These are phyloP conservation scores for Phytophthora agathidicida DNA, from an alignment of 352 stramenopile genomes.

Conservation along the genomic window DNA sequence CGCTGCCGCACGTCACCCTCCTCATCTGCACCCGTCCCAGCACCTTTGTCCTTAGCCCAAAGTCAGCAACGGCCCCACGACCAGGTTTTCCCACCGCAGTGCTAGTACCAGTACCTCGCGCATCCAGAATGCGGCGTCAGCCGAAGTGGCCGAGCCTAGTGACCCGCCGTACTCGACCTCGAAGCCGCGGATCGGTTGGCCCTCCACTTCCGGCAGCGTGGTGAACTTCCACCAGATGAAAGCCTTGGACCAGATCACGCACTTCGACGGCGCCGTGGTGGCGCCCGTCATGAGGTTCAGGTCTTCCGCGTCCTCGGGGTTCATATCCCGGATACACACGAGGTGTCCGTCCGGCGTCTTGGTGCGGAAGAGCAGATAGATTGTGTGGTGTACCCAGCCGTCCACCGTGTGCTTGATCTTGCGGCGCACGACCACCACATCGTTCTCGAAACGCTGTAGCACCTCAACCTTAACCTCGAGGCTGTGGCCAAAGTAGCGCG, in stretches of 20 bases:
- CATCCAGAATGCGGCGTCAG: conserved; percentile 65
- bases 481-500: conserved; percentile 62
- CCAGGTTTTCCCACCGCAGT: conserved; percentile 59
- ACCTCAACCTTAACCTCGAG: conserved; percentile 57
- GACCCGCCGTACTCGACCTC: conserved; percentile 66
- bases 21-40: conserved; percentile 20
- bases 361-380: conserved; percentile 76
- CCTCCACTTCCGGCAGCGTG: conserved; percentile 41
- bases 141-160: conserved; percentile 42
- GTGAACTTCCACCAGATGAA: conserved; percentile 77
- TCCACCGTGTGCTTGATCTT: conserved; percentile 65
- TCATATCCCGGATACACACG: conserved; percentile 73
- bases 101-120: conserved; percentile 58
- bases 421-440: conserved; percentile 60
- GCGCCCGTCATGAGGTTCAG: conserved; percentile 33
- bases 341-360: conserved; percentile 69
- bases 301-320: conserved; percentile 47
- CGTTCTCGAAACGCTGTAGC: conserved; percentile 55
- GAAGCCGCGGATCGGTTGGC: conserved; percentile 38
- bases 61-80: conserved; percentile 56
- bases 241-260: conserved; percentile 67
- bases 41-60: conserved; percentile 29
- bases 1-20: background rate
- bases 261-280: conserved; percentile 23
- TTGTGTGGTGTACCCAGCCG: conserved; percentile 66